These are phyloP conservation scores for Cryphonectria naterciae DNA, from an alignment of 2,329 filamentous ascomycete genomes.

Conservation along the genomic window DNA sequence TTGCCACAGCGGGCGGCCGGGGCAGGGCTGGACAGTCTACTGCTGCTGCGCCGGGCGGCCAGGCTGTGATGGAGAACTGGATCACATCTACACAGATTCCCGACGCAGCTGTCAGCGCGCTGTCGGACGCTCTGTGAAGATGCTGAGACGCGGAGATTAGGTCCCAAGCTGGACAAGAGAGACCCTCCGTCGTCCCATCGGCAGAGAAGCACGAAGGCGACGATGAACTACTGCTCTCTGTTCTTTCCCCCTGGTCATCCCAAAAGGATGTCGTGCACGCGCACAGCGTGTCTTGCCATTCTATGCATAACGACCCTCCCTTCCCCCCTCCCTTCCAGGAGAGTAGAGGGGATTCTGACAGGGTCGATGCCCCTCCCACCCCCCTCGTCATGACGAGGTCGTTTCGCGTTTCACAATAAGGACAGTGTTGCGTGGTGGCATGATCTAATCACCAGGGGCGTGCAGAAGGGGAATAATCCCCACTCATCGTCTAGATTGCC, in stretches of 20 bases:
- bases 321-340: background rate
- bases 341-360: background rate
- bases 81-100: conserved; percentile 77
- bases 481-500: conserved; percentile 13
- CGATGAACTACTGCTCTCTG: background rate
- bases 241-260: background rate
- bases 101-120: conserved; percentile 39
- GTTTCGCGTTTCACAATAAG: conserved; percentile 8
- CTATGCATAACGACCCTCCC: background rate
- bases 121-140: conserved; percentile 20
- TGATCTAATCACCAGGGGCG: background rate
- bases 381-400: background rate
- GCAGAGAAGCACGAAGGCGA: background rate
- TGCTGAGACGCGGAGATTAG: conserved; percentile 6
- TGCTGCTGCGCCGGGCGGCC: conserved; percentile 50
- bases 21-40: conserved; percentile 34
- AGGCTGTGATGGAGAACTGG: conserved; percentile 83
- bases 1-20: conserved; percentile 37
- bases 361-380: background rate
- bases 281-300: background rate
- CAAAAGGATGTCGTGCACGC: background rate
- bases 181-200: background rate
- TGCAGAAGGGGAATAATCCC: background rate
- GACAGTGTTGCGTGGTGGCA: background rate
- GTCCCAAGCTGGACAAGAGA: background rate